Base-by-base conservation (phyloP, 345 rosid genomes). In the Ceriops decandra region DNA sequence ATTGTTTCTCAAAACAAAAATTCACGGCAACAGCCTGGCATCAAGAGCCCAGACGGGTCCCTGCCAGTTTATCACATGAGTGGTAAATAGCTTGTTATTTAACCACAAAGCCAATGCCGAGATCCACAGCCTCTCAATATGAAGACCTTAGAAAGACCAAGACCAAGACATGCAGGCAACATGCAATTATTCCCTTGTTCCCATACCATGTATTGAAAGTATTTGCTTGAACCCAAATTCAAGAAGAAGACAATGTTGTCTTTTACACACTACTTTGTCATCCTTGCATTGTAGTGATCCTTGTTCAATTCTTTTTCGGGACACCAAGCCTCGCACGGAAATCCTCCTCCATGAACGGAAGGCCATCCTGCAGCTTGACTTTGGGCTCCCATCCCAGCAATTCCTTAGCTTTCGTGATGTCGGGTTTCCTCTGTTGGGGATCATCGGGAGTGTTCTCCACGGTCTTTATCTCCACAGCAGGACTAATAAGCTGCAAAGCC, bases 391-490 rank as follows among this genome's bases (percentile, higher is more conserved):
- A 93, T 52, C 96, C 93, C 59, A 93, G 81, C 76, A 89, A 62
- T 72, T 86, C 92, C 84, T 84, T 90, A 0, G 98, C 96, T 73
- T 90, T 88, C 15, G 90, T 68, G 73, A 90, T 90, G 84, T 90
- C 96, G 0, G 96, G 98, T 72, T 93, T 90, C 80, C 98, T 88
- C 81, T 93, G 97, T 57, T 83, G 80, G 7, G 97, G 98, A 79
- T 93, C 96, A 31, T 93, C 98, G 0, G 96, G 96, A 54, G 98
- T 93, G 84, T 90, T 90, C 82, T 93, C 96, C 38, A 90, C 98
- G 80, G 75, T 87, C 60, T 84, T 85, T 70, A 89, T 93, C 86
- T 89, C 91, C 73, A 88, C 88, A 54, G 80, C 77, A 2, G 95
- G 92, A 74, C 79, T 90, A 21, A 93, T 89, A 64, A 87, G 88